A percentile compares a stretch with the other conserved stretches of the same genome.
Evolutionary conservation across 2,329 filamentous ascomycete species (phyloP).

Genomic region (Apiospora malaysiana): DNA sequence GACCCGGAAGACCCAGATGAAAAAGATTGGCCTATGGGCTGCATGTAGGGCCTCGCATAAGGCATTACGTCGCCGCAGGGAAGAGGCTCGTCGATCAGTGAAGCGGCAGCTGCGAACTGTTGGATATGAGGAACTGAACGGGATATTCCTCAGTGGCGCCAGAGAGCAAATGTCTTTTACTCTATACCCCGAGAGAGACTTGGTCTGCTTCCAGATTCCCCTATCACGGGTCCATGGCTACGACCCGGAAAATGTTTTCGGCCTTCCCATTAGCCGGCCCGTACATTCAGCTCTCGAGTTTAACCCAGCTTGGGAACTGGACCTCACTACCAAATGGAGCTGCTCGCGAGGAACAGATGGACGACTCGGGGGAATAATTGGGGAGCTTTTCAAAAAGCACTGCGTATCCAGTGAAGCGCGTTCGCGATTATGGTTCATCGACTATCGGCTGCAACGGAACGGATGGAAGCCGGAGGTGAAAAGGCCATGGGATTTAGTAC

Average conservation of each 20-base stretch:
- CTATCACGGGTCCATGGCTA: not conserved
- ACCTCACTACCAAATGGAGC: not conserved
- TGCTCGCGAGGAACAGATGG: fast-evolving
- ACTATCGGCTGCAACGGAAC: not conserved
- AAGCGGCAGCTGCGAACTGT: not conserved
- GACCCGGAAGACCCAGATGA: too few species aligned
- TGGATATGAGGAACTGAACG: not conserved
- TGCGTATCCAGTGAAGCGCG: too few species aligned
- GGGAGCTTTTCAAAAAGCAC: not conserved
- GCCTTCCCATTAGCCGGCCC: fast-evolving
- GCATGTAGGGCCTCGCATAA: not conserved
- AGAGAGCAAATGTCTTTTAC: not conserved
- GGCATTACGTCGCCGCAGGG: not conserved
- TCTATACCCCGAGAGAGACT: not conserved
- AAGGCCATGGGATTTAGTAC: not conserved
- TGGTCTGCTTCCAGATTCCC: not conserved
- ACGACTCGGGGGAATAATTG: not conserved
- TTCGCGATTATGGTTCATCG: not conserved
- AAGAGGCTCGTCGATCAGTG: not conserved
- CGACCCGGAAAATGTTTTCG: not conserved
- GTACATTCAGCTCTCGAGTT: not conserved
- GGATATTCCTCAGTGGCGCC: not conserved
- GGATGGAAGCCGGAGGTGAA: not conserved
- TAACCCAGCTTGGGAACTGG: not conserved
- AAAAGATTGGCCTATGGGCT: too few species aligned